Evolutionary conservation across 805 yeast genomes (phyloP), one percentile per base, ranked within the genome.

Genomic region (Barnettozyma sp.): DNA sequence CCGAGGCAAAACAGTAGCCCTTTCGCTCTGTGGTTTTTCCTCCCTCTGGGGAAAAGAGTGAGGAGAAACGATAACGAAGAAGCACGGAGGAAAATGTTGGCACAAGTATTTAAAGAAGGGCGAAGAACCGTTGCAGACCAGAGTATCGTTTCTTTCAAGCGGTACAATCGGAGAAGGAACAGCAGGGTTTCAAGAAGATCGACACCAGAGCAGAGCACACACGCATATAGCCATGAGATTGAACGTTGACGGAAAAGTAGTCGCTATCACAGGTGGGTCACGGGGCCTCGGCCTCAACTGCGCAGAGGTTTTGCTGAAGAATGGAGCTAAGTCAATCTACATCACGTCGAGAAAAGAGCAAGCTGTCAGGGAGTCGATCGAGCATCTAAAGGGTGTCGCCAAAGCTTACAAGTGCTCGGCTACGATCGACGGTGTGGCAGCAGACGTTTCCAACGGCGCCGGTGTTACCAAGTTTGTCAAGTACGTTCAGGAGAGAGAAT

Each of bases 201-300:
- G n/a, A n/a, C n/a, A n/a, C n/a, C n/a, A n/a, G n/a, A n/a, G n/a
- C n/a, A n/a, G n/a, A n/a, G n/a, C n/a, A n/a, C n/a, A n/a, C n/a
- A n/a, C n/a, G n/a, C 6, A 8, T 17, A 35, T 3, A 21, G 54
- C 49, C 55, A 49, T 43, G 15, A 49, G 48, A 25, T 54, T 64
- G 31, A 50, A 54, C 40, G 76, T 75, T 25, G 59, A 73, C 41
- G 83, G 81, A 12, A 79, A 78, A 56, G 66, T 70, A 8, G 85
- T 81, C 1, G 72, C 74, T 5, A 66, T 80, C 42, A 80, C 88
- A 6, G 88, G 87, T 4, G 86, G 87, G 20, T 73, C 85, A 18
- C 64, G 88, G 47, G 90, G 90, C 0, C 71, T 81, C 32, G 90
- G 90, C 0, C 69, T 76, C 28, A 59, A 73, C 51, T 74, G 80